phyloP scores from a whole-genome alignment of 108 stramenopile genomes.

The Pseudonitzschia delicatissima region DNA sequence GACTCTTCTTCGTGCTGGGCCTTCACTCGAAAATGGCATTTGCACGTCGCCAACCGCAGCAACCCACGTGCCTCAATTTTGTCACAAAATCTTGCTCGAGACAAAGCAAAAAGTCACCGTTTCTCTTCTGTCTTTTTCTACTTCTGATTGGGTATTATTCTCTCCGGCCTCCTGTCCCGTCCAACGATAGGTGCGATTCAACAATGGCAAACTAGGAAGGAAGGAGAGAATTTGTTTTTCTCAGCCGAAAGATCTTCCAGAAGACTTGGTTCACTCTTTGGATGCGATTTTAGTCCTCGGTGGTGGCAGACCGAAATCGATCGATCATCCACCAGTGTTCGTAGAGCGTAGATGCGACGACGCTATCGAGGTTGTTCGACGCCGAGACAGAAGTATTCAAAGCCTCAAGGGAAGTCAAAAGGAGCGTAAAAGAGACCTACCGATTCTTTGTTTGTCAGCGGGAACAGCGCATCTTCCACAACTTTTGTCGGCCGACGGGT shows the following conservation, averaged over 20 bases:
- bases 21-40: too few species aligned
- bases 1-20: too few species aligned
- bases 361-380: slow-evolving; percentile 37
- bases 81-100: too few species aligned
- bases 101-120: not conserved
- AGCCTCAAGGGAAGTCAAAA: not conserved
- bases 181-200: not conserved
- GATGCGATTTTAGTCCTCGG: slow-evolving; percentile 80
- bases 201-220: too few species aligned
- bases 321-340: slow-evolving; percentile 65
- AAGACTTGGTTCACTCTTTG: slow-evolving; percentile 12
- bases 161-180: not conserved
- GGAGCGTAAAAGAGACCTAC: not conserved
- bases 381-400: not conserved
- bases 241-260: not conserved
- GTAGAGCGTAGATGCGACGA: slow-evolving; percentile 60
- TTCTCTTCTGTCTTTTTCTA: not conserved
- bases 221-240: not conserved
- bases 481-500: slow-evolving; percentile 50
- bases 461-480: slow-evolving; percentile 87
- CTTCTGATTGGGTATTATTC: not conserved
- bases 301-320: slow-evolving; percentile 65
- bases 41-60: not conserved
- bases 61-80: not conserved
- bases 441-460: slow-evolving; percentile 70